These are phyloP conservation scores for Ilyonectria sp. DNA, from an alignment of 2,329 filamentous ascomycete genomes.

Conservation along the genomic window DNA sequence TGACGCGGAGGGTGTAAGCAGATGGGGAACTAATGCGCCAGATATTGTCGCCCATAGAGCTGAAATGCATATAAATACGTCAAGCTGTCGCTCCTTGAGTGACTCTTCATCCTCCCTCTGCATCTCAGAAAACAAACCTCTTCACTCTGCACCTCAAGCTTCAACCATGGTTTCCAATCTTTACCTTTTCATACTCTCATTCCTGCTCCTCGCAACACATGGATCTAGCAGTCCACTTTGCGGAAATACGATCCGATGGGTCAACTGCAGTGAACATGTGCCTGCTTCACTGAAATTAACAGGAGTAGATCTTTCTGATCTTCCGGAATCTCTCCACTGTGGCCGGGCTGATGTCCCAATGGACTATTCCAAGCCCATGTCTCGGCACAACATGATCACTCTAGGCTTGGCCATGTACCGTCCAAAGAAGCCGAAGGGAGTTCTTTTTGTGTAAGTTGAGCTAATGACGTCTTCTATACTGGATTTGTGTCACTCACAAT, in stretches of 20 bases:
- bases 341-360: background rate
- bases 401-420: background rate
- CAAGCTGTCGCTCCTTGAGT: background rate
- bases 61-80: background rate
- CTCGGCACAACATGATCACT: background rate
- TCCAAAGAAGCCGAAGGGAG: background rate
- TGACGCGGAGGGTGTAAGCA: background rate
- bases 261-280: background rate
- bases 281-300: background rate
- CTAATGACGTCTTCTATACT: background rate
- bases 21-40: too few species aligned
- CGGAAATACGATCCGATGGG: background rate
- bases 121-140: background rate
- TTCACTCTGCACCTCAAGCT: background rate
- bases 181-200: background rate
- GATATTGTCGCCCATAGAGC: background rate
- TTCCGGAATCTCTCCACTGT: background rate
- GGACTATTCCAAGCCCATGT: constrained; percentile 1
- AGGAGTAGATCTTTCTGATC: background rate
- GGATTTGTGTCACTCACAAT: background rate
- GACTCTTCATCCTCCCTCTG: too few species aligned
- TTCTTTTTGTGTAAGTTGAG: background rate
- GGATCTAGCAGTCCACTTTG: background rate
- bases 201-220: background rate
- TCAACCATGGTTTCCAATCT: background rate